A percentile compares a stretch with the other conserved stretches of the same genome.
phyloP scores from a whole-genome alignment of 1,284 basidiomycete genomes.

The Ceratobasidium papillatum region DNA sequence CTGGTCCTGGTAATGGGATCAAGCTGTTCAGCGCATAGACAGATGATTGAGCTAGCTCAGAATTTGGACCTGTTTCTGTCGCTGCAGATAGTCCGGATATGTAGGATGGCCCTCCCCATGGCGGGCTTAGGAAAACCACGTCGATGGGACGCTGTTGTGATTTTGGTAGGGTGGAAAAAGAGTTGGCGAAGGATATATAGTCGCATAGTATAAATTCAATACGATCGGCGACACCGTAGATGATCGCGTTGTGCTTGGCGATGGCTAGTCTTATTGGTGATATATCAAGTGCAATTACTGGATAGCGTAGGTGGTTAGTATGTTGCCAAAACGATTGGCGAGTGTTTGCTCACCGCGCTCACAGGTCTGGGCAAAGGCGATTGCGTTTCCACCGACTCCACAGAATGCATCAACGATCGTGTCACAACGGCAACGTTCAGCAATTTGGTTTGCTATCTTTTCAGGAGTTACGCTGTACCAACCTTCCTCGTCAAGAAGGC shows the following conservation, averaged over 20 bases:
- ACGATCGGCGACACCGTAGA: constrained; percentile 92
- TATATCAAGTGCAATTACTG: constrained; percentile 92
- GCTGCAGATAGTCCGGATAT: constrained; percentile 54
- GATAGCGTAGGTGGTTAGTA: not conserved
- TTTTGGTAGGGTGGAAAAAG: constrained; percentile 56
- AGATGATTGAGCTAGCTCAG: constrained; percentile 48
- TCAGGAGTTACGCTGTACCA: constrained; percentile 99
- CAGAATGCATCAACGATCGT: constrained; percentile 93
- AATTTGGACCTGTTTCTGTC: constrained; percentile 36
- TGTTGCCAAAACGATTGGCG: not conserved
- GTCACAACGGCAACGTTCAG: constrained; percentile 86
- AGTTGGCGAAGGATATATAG: constrained; percentile 79
- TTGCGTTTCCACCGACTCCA: constrained; percentile 97
- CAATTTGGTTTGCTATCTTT: constrained; percentile 88
- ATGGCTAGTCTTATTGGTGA: constrained; percentile 84
- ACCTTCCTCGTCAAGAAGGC: constrained; percentile 84
- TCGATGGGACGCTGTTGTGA: constrained; percentile 59
- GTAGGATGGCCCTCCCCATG: constrained; percentile 89
- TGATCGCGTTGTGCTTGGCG: constrained; percentile 88
- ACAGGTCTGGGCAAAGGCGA: constrained; percentile 96
- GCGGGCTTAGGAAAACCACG: constrained; percentile 90
- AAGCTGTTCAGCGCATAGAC: constrained; percentile 77
- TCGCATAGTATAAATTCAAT: constrained; percentile 95
- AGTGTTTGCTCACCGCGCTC: constrained; percentile 72
- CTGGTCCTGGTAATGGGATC: constrained; percentile 79